Evolutionary conservation across 202 grass and related monocot species (phyloP).

Genomic region (Miscanthus sacchariflorus): DNA sequence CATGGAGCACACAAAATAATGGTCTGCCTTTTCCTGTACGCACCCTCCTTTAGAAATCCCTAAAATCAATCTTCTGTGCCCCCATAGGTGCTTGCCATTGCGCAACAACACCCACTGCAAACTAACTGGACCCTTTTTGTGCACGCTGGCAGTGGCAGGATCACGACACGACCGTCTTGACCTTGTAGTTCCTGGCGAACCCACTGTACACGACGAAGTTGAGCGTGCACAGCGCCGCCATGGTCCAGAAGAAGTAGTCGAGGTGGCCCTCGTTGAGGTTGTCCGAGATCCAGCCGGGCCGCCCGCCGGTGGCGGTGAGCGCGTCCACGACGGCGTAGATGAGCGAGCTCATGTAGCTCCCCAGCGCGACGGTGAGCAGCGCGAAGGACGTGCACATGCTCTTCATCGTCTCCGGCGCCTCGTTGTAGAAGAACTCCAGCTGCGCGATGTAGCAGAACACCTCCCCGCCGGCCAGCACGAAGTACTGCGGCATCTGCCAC

Average conservation of each 20-base stretch:
- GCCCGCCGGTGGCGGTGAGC: slow-evolving; percentile 39
- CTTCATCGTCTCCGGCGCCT: slow-evolving; percentile 73
- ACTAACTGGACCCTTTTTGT: background rate
- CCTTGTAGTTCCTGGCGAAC: slow-evolving; percentile 69
- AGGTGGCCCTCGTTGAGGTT: slow-evolving; percentile 76
- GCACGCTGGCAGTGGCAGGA: background rate
- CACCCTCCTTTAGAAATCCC: no score
- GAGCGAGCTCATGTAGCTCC: slow-evolving; percentile 78
- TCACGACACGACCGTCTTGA: no score
- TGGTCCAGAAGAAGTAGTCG: slow-evolving; percentile 84
- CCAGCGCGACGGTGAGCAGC: slow-evolving; percentile 72
- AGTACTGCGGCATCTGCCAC: slow-evolving; percentile 74
- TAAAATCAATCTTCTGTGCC: no score
- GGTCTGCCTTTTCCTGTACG: no score
- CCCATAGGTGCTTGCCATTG: no score
- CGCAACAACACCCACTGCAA: no score
- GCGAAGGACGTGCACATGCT: slow-evolving; percentile 70
- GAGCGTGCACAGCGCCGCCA: slow-evolving; percentile 60
- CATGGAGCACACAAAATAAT: no score
- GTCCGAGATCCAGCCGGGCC: slow-evolving; percentile 69
- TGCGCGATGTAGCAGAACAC: slow-evolving; percentile 56
- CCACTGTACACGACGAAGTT: slow-evolving; percentile 80
- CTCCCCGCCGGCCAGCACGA: slow-evolving; percentile 43
- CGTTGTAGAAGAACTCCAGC: slow-evolving; percentile 69
- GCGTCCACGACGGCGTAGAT: slow-evolving; percentile 60